Percentiles rank a stretch among this genome's conserved stretches.
These are phyloP conservation scores for Chlamydomonas sp. DNA, from an alignment of 139 green algal species.

Conservation along the genomic window DNA sequence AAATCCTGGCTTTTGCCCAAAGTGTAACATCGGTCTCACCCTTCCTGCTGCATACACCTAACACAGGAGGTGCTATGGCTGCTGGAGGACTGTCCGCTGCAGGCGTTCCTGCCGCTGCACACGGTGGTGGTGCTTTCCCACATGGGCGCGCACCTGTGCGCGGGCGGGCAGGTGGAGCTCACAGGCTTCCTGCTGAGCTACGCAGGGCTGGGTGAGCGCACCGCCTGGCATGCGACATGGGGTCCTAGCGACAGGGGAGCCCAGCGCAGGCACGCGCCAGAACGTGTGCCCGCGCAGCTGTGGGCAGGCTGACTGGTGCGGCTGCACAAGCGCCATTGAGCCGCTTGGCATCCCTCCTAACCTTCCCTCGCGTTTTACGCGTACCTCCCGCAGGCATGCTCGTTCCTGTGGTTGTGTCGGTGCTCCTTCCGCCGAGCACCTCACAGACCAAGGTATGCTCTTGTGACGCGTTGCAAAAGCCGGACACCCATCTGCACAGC, in stretches of 20 bases:
- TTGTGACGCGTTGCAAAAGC: too few species aligned
- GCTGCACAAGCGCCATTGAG: too few species aligned
- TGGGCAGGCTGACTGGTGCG: too few species aligned
- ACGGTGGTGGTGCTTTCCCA: background rate
- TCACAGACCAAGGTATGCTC: conserved; percentile 15
- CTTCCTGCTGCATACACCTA: too few species aligned
- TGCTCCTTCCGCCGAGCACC: conserved; percentile 19
- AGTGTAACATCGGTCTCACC: too few species aligned
- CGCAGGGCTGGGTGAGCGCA: conserved; percentile 11
- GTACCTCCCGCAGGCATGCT: conserved; percentile 14
- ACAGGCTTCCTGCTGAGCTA: background rate
- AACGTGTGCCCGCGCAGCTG: too few species aligned
- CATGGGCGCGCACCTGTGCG: background rate
- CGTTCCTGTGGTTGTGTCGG: conserved; percentile 18
- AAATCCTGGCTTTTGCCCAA: too few species aligned
- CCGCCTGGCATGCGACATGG: too few species aligned
- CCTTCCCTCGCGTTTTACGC: too few species aligned
- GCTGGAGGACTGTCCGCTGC: conserved; percentile 37
- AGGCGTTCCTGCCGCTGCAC: conserved; percentile 17
- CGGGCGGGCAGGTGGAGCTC: background rate
- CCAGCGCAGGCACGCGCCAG: too few species aligned
- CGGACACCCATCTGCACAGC: background rate
- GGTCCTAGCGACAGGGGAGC: too few species aligned
- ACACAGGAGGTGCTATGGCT: conserved; percentile 43
- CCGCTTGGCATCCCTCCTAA: too few species aligned